These are phyloP conservation scores for Porphyrellus cyaneotinctus DNA, from an alignment of 768 basidiomycete genomes.

Conservation along the genomic window DNA sequence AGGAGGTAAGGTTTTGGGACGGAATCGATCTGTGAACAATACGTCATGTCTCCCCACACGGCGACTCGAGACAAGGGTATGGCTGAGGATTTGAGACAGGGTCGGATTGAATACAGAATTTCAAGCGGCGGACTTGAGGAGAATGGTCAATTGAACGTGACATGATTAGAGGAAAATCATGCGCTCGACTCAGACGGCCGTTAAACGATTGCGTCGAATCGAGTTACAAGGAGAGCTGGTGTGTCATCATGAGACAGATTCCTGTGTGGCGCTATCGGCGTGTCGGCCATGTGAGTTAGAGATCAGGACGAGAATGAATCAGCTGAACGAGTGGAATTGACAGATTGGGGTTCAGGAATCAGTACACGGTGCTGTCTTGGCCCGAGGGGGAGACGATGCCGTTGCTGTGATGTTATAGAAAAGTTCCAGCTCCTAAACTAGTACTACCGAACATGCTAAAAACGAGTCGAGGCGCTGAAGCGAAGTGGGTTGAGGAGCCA, in stretches of 20 bases:
- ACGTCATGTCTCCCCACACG: conserved; percentile 26
- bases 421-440: conserved; percentile 15
- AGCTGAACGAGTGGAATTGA: conserved; percentile 11
- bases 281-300: conserved; percentile 17
- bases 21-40: conserved; percentile 7
- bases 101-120: conserved; percentile 11
- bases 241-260: conserved; percentile 21
- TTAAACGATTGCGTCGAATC: conserved; percentile 2
- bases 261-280: conserved; percentile 14
- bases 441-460: conserved; percentile 21
- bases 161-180: conserved; percentile 7
- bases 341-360: conserved; percentile 15
- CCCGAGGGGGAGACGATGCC: conserved; percentile 12
- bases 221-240: not conserved
- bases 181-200: not conserved
- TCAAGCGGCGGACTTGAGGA: conserved; percentile 20
- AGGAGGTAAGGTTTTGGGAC: conserved; percentile 9
- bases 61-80: conserved; percentile 14
- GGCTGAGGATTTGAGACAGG: conserved; percentile 12
- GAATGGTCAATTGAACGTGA: conserved; percentile 11
- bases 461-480: conserved; percentile 13
- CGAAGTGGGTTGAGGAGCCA: conserved; percentile 9
- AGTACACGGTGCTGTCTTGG: conserved; percentile 3
- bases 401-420: conserved; percentile 10
- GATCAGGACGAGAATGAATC: conserved; percentile 15